Evolutionary conservation across 805 yeast species (phyloP), one percentile per base, ranked within the genome.

Genomic region (Metschnikowia amazonensis): DNA sequence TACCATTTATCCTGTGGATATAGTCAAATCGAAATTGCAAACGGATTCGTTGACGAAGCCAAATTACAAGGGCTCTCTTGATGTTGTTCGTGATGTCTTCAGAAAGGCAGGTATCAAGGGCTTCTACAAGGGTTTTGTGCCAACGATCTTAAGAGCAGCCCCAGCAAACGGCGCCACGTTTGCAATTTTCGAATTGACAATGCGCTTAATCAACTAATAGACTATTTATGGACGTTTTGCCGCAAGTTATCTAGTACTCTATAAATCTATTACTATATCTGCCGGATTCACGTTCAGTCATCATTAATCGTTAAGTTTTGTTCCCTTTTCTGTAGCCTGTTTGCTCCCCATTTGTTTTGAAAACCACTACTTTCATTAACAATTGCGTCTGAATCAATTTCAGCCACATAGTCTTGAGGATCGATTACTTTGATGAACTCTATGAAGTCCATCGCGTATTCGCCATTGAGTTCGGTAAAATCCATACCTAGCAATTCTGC

Each of bases 101-200:
- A 65, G 62, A 40, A 71, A 74, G n/a, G 72, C 74, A 43, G 97
- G 98, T 23, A 47, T 81, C 21, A 73, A 73, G 51, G 96, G 96
- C 0, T 86, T 94, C 60, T 86, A 87, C 68, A 84, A 84, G 67
- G 99, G 99, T 1, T 90, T 95, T 62, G 66, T 81, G 16, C 97
- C 99, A 31, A 90, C 98, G 0, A 80, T 94, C 52, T 70, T 94
- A 52, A 84, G 99, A 69, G 98, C 99, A 41, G 96, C 96, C 3
- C 99, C 99, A 0, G 99, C 95, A 3, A 95, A 94, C 63, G 99
- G 96, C 34, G 96, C 95, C 25, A 95, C 99, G 0, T 94, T 94
- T 68, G 84, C 89, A 36, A 89, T 95, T 2, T 94, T 94, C 63
- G 99, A 94, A 66, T 67, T 85, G 42, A 86, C 96, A 4, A 84